Percentiles rank a stretch among this genome's conserved stretches.
Evolutionary conservation across 352 stramenopile genomes (phyloP).

Genomic region (Pythium dissimile): DNA sequence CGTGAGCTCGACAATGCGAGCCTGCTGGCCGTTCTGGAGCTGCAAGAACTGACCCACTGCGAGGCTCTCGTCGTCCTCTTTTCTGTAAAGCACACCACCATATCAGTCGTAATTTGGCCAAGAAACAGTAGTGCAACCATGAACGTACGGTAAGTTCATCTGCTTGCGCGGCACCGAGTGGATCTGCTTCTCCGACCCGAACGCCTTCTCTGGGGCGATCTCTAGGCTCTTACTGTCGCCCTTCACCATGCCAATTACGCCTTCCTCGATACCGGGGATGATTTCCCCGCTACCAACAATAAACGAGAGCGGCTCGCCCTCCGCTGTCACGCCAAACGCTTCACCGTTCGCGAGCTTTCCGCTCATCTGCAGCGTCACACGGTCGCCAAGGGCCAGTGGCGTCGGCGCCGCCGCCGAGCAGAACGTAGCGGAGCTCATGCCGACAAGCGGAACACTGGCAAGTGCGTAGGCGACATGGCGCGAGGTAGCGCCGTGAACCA

Average conservation of each 20-base stretch:
- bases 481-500: not conserved
- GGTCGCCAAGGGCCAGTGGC: slow-evolving; percentile 53
- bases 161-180: slow-evolving; percentile 63
- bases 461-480: not conserved
- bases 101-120: not conserved
- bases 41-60: slow-evolving; percentile 58
- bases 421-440: slow-evolving; percentile 17
- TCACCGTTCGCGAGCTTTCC: slow-evolving; percentile 62
- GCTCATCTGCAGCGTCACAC: slow-evolving; percentile 64
- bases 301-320: slow-evolving; percentile 56
- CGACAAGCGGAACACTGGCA: slow-evolving; percentile 3
- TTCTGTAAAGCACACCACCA: slow-evolving; percentile 11
- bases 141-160: slow-evolving; percentile 57
- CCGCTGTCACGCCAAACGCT: slow-evolving; percentile 46
- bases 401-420: slow-evolving; percentile 20
- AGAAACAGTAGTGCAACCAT: not conserved
- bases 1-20: slow-evolving; percentile 65
- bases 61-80: slow-evolving; percentile 69
- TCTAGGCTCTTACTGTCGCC: slow-evolving; percentile 60
- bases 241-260: slow-evolving; percentile 60
- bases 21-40: slow-evolving; percentile 53
- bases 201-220: slow-evolving; percentile 62
- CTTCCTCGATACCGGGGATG: slow-evolving; percentile 67
- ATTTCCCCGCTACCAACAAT: slow-evolving; percentile 69
- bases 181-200: slow-evolving; percentile 60